phyloP scores from a whole-genome alignment of 1,284 basidiomycete genomes.

The Austroboletus novae-zelandiae region DNA sequence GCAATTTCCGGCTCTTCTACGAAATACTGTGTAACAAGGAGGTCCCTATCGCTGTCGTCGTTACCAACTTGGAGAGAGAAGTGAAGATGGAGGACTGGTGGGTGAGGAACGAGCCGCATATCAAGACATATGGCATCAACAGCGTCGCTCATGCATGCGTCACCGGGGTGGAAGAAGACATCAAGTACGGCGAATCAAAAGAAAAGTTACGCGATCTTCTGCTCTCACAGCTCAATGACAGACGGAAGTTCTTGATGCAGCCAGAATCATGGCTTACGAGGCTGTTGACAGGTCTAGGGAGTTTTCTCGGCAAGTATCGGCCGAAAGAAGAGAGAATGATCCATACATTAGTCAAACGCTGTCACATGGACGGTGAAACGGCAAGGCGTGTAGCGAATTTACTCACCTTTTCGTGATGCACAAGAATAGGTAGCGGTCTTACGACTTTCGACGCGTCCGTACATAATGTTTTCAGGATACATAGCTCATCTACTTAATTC shows the following conservation, averaged over 20 bases:
- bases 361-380: constrained; percentile 29
- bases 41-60: constrained; percentile 38
- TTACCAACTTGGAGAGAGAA: constrained; percentile 41
- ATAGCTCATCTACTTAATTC: neutral
- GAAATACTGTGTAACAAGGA: constrained; percentile 34
- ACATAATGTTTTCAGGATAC: neutral
- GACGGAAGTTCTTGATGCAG: constrained; percentile 23
- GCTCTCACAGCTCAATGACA: constrained; percentile 11
- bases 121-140: constrained; percentile 32
- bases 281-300: constrained; percentile 21
- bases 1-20: constrained; percentile 38
- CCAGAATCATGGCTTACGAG: constrained; percentile 25
- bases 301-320: constrained; percentile 19
- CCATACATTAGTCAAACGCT: constrained; percentile 26
- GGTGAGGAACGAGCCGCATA: constrained; percentile 31
- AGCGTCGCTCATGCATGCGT: constrained; percentile 38
- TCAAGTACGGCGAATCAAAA: constrained; percentile 26
- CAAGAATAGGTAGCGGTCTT: neutral
- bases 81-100: constrained; percentile 40
- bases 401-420: constrained; percentile 1
- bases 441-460: neutral
- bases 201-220: constrained; percentile 16
- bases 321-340: constrained; percentile 27
- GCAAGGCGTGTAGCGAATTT: constrained; percentile 20
- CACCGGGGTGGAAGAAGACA: constrained; percentile 34